Percentiles rank a stretch among this genome's conserved stretches.
Evolutionary conservation across 176 grass and related monocot species (phyloP).

Genomic region (Poa pratensis): DNA sequence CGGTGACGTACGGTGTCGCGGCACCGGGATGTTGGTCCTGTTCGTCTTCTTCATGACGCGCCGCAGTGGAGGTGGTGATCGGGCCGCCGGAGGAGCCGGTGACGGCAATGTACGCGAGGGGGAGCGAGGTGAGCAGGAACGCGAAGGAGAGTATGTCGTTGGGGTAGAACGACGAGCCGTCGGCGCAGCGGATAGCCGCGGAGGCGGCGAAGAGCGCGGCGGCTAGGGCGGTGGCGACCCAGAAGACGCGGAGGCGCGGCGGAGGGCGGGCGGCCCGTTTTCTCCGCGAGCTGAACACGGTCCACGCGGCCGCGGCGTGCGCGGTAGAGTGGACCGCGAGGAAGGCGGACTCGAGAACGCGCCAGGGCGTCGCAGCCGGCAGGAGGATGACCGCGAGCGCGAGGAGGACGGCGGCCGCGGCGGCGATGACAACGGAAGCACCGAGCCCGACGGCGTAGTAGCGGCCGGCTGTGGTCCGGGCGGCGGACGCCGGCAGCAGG

Average conservation of each 20-base stretch:
- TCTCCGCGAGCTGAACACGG: not conserved
- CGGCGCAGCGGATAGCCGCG: not conserved
- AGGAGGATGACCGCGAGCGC: constrained; percentile 29
- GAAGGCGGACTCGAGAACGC: constrained; percentile 3
- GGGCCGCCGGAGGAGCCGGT: not conserved
- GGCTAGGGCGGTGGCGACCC: constrained; percentile 25
- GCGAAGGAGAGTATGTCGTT: constrained; percentile 39
- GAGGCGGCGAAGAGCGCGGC: constrained; percentile 29
- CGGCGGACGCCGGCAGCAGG: not conserved
- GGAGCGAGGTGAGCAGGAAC: constrained; percentile 28
- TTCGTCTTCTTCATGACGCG: not conserved
- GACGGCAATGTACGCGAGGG: constrained; percentile 30
- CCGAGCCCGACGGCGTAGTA: constrained; percentile 25
- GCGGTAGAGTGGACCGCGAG: constrained; percentile 31
- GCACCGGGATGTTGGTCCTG: not conserved
- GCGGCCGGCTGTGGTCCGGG: not conserved
- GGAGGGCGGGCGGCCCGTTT: not conserved
- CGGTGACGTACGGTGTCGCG: constrained; percentile 15
- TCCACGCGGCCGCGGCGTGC: constrained; percentile 33
- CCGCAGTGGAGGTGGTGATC: not conserved
- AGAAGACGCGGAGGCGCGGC: constrained; percentile 43
- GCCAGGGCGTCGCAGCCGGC: not conserved
- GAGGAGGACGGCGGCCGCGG: constrained; percentile 41
- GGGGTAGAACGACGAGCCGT: constrained; percentile 18
- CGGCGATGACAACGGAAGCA: constrained; percentile 20